Conservation (phyloP, 148 eudicot species). For the Arbutus unedo region DNA sequence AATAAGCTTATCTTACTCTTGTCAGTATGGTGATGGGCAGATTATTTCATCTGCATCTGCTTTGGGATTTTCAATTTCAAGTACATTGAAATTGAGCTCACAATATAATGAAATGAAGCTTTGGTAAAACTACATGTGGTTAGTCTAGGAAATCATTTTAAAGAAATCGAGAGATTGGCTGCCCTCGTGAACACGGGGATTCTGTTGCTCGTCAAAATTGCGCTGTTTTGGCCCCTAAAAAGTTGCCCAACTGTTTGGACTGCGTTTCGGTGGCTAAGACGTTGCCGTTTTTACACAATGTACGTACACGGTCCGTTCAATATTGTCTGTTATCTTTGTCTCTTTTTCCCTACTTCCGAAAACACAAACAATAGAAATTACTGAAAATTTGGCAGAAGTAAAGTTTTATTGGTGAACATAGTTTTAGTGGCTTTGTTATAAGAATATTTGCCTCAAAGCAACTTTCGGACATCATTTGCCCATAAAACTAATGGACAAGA, state of each 20-base stretch:
- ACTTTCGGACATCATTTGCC: neutral
- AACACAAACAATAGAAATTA: neutral
- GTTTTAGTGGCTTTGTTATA: neutral
- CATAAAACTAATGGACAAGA: neutral
- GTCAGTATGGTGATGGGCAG: slow-evolving; percentile 23
- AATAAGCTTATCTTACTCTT: slow-evolving; percentile 21
- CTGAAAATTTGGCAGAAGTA: neutral
- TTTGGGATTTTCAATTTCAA: neutral
- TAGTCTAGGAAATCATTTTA: neutral
- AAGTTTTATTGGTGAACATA: neutral
- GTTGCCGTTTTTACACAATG: too few species aligned
- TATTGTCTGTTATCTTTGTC: neutral
- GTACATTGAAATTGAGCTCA: neutral
- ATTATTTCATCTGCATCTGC: neutral
- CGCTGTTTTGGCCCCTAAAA: too few species aligned
- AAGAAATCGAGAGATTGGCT: neutral
- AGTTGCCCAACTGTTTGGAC: too few species aligned
- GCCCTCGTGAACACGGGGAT: too few species aligned
- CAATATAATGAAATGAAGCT: neutral
- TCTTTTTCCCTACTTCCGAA: neutral
- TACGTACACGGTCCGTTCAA: too few species aligned
- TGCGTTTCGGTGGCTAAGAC: too few species aligned
- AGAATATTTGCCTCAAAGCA: neutral
- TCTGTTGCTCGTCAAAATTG: too few species aligned
- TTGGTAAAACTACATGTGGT: neutral